Evolutionary conservation across 257 asterid species (phyloP).

Genomic region (Agastache rugosa): DNA sequence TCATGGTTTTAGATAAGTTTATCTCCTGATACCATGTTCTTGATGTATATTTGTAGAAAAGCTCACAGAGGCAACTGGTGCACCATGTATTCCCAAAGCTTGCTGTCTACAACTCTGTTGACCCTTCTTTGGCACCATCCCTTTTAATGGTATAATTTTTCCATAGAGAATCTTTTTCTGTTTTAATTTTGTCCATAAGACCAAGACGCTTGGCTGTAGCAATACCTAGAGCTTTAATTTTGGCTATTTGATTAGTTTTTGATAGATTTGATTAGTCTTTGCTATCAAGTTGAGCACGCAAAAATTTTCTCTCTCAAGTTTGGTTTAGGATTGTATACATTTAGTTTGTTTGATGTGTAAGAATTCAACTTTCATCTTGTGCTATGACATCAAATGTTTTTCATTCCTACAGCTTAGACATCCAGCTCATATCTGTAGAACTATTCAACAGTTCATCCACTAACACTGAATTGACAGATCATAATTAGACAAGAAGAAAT

Average conservation of each 20-base stretch:
- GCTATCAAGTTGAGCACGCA: conserved; percentile 29
- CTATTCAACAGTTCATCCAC: background rate
- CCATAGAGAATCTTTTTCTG: conserved; percentile 24
- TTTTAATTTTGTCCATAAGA: conserved; percentile 25
- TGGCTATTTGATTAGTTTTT: background rate
- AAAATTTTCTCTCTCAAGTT: background rate
- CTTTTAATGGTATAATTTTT: conserved; percentile 81
- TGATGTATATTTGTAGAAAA: conserved; percentile 67
- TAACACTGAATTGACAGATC: background rate
- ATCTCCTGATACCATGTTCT: conserved; percentile 32
- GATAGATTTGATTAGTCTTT: background rate
- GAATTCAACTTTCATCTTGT: background rate
- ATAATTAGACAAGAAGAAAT: background rate
- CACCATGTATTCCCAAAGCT: conserved; percentile 97
- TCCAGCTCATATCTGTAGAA: conserved; percentile 2
- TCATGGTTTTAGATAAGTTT: conserved; percentile 23
- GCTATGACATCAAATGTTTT: conserved; percentile 6
- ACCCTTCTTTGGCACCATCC: conserved; percentile 98
- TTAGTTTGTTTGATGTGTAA: background rate
- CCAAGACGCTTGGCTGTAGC: background rate
- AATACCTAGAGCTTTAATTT: conserved; percentile 12
- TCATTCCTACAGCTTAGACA: background rate
- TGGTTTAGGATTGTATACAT: background rate
- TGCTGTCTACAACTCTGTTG: conserved; percentile 99
- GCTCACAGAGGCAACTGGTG: conserved; percentile 92